Evolutionary conservation across 2,329 filamentous ascomycete species (phyloP).

Genomic region (Didymella pomorum): DNA sequence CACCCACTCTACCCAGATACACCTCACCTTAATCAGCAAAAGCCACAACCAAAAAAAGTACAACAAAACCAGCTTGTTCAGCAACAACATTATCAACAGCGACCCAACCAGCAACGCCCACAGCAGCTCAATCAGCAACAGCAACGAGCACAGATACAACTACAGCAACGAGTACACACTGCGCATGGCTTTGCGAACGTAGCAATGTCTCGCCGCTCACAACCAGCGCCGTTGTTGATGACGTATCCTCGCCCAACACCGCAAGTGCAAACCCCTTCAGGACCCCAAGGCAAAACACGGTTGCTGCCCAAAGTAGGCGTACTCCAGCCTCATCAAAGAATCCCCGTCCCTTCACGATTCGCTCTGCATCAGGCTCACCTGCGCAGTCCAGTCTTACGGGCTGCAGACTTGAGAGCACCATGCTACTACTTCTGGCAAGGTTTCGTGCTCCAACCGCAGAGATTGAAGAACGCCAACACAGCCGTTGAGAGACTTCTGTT

Average conservation of each 20-base stretch:
- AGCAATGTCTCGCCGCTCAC: neutral
- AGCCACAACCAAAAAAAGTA: neutral
- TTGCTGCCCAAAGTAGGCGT: slow-evolving; percentile 50
- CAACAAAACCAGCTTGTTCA: neutral
- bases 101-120: neutral
- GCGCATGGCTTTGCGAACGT: neutral
- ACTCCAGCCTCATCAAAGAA: slow-evolving; percentile 48
- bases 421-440: slow-evolving; percentile 67
- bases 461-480: slow-evolving; percentile 45
- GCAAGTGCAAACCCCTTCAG: neutral
- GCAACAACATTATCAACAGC: neutral
- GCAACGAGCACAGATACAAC: neutral
- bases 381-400: slow-evolving; percentile 59
- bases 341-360: slow-evolving; percentile 56
- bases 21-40: neutral
- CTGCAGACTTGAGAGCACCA: slow-evolving; percentile 20
- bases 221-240: neutral
- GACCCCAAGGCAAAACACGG: neutral
- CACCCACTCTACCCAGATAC: neutral
- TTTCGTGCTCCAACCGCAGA: slow-evolving; percentile 60
- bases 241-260: neutral
- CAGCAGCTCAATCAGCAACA: neutral
- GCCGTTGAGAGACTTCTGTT: slow-evolving; percentile 59
- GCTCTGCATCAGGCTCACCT: slow-evolving; percentile 68
- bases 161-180: neutral